Conservation (phyloP, 805 yeast genomes). For the Kregervanrija pseudodelftensis region DNA sequence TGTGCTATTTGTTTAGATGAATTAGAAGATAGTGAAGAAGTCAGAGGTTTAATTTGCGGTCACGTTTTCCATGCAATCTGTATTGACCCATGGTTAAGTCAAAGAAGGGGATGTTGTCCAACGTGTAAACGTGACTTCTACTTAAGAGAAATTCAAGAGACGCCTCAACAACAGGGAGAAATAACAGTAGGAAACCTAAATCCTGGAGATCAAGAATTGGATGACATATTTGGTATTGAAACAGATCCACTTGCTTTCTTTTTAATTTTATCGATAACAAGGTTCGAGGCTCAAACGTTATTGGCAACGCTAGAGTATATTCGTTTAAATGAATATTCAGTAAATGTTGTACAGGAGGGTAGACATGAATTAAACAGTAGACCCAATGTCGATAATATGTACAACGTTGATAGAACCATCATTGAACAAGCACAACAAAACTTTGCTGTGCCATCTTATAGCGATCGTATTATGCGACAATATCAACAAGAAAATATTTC, state of each 20-base stretch:
- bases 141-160: constrained; percentile 13
- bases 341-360: neutral
- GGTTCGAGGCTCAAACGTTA: constrained; percentile 12
- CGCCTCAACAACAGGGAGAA: constrained; percentile 5
- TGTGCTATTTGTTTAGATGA: constrained; percentile 77
- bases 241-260: constrained; percentile 6
- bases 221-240: constrained; percentile 9
- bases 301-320: constrained; percentile 10
- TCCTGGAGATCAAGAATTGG: constrained; percentile 21
- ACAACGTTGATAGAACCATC: constrained; percentile 3
- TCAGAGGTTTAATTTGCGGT: constrained; percentile 72
- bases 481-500: constrained; percentile 7
- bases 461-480: neutral
- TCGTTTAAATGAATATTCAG: constrained; percentile 6
- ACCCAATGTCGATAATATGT: constrained; percentile 3
- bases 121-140: constrained; percentile 61
- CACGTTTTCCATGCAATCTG: constrained; percentile 79
- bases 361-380: neutral
- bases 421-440: neutral
- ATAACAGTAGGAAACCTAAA: neutral
- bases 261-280: constrained; percentile 7
- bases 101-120: constrained; percentile 75
- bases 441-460: neutral
- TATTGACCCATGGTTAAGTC: constrained; percentile 74
- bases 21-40: constrained; percentile 53